phyloP scores from a whole-genome alignment of 2,329 filamentous ascomycete genomes.

The Ceratocystis eucalypticola region DNA sequence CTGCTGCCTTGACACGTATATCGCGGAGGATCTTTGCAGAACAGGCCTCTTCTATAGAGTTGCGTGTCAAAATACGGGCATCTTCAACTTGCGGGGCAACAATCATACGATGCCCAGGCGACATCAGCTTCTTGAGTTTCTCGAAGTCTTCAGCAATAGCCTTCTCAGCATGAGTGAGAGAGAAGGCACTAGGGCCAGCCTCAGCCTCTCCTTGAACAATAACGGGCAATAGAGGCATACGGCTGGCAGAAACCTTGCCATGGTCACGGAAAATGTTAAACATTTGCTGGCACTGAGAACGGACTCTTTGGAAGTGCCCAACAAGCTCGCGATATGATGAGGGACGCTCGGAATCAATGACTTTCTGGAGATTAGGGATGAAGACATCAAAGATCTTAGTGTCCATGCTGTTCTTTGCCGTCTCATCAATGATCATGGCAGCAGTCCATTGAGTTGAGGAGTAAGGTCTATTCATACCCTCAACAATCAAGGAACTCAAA shows the following conservation, averaged over 20 bases:
- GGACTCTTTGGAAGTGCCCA: slow-evolving; percentile 75
- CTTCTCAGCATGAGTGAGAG: slow-evolving; percentile 73
- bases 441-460: slow-evolving; percentile 79
- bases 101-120: slow-evolving; percentile 75
- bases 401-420: slow-evolving; percentile 45
- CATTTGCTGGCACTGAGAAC: slow-evolving; percentile 81
- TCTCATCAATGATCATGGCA: slow-evolving; percentile 78
- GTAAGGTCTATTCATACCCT: slow-evolving; percentile 55
- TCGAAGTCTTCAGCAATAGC: slow-evolving; percentile 78
- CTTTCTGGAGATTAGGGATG: slow-evolving; percentile 50
- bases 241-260: slow-evolving; percentile 62
- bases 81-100: slow-evolving; percentile 67
- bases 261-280: slow-evolving; percentile 85
- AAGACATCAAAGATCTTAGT: slow-evolving; percentile 43
- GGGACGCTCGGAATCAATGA: slow-evolving; percentile 73
- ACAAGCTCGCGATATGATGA: slow-evolving; percentile 78
- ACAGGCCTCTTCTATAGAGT: slow-evolving; percentile 68
- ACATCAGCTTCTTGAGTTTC: slow-evolving; percentile 73
- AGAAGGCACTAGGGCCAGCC: slow-evolving; percentile 86
- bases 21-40: slow-evolving; percentile 69
- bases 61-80: slow-evolving; percentile 54
- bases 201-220: slow-evolving; percentile 88
- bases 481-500: slow-evolving; percentile 37
- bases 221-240: slow-evolving; percentile 69
- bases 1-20: slow-evolving; percentile 70